Conservation (phyloP, 2,329 filamentous ascomycete genomes). For the Xylariaceae sp. region DNA sequence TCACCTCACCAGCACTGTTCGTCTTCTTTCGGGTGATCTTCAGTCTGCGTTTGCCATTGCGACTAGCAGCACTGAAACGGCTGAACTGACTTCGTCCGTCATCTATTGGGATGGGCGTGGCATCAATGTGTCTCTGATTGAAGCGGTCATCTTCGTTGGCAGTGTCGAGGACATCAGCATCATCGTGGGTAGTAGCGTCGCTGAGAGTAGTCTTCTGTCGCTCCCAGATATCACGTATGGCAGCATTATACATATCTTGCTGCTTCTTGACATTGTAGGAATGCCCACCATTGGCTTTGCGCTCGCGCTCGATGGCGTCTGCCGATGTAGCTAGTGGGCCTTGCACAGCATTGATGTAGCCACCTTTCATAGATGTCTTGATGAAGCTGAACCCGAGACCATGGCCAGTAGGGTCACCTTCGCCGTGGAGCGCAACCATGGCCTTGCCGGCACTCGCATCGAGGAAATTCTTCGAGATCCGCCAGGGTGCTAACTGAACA, state of each 20-base stretch:
- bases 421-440: conserved; percentile 91
- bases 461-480: conserved; percentile 92
- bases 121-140: conserved; percentile 67
- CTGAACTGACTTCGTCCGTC: conserved; percentile 79
- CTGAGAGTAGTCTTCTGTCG: conserved; percentile 76
- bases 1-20: conserved; percentile 61
- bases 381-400: conserved; percentile 96
- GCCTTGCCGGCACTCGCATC: conserved; percentile 92
- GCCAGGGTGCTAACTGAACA: conserved; percentile 90
- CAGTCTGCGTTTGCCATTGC: conserved; percentile 61
- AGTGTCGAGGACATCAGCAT: conserved; percentile 55
- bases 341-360: conserved; percentile 77
- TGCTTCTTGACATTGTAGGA: conserved; percentile 97
- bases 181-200: conserved; percentile 64
- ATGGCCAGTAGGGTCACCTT: conserved; percentile 89
- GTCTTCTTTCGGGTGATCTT: conserved; percentile 68
- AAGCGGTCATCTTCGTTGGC: conserved; percentile 64
- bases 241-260: conserved; percentile 85
- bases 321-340: conserved; percentile 64
- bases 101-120: conserved; percentile 62
- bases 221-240: conserved; percentile 89
- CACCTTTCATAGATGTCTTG: conserved; percentile 97
- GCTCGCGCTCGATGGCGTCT: conserved; percentile 81
- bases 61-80: conserved; percentile 64
- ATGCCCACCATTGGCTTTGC: conserved; percentile 87